A percentile compares a stretch with the other conserved stretches of the same genome.
phyloP scores from a whole-genome alignment of 2,329 filamentous ascomycete species.

The Rhynchosporium graminicola region DNA sequence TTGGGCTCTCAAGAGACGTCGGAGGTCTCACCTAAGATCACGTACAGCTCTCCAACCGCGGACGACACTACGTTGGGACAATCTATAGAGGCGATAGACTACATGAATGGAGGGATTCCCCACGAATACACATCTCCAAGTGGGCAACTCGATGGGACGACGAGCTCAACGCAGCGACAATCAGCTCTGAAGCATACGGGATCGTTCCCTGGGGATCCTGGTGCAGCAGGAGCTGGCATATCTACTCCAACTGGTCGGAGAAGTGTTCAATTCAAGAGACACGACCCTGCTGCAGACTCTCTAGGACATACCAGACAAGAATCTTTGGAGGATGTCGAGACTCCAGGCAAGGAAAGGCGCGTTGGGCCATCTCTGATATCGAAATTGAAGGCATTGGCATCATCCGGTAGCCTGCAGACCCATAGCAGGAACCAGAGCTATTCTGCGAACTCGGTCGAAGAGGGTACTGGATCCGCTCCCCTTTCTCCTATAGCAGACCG shows the following conservation, averaged over 20 bases:
- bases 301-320: conserved; percentile 59
- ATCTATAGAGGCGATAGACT: conserved; percentile 36
- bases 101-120: conserved; percentile 39
- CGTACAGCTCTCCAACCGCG: conserved; percentile 22
- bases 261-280: conserved; percentile 75
- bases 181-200: conserved; percentile 29
- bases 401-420: conserved; percentile 45
- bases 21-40: conserved; percentile 21
- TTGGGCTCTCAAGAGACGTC: conserved; percentile 29
- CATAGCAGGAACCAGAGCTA: conserved; percentile 49
- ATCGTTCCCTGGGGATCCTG: conserved; percentile 24
- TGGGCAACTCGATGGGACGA: conserved; percentile 8
- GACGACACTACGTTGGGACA: conserved; percentile 26
- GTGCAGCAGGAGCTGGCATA: conserved; percentile 31
- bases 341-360: conserved; percentile 56
- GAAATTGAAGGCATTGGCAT: conserved; percentile 74
- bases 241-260: conserved; percentile 48
- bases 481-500: conserved; percentile 52
- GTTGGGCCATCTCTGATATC: conserved; percentile 70
- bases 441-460: conserved; percentile 39
- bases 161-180: conserved; percentile 22
- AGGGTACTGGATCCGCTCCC: conserved; percentile 44
- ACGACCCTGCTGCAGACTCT: conserved; percentile 47
- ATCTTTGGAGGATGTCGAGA: conserved; percentile 68
- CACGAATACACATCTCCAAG: conserved; percentile 29